Conservation (phyloP, 352 stramenopile species). For the Globisporangium perplexum region DNA sequence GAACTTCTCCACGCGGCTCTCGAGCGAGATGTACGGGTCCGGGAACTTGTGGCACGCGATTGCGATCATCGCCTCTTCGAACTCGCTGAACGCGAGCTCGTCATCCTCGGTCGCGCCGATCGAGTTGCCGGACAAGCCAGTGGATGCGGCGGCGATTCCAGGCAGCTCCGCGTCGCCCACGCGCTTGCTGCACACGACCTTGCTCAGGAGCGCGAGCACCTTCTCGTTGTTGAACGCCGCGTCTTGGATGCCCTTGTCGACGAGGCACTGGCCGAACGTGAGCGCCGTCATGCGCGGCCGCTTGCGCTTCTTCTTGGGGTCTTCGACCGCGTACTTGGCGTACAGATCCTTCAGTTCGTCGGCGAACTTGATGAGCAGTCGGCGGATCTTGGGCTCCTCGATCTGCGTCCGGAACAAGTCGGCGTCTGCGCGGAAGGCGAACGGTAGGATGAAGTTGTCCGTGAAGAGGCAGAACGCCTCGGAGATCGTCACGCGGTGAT, state of each 20-base stretch:
- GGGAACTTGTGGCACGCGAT: constrained; percentile 75
- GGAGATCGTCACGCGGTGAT: constrained; percentile 59
- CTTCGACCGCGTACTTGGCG: constrained; percentile 41
- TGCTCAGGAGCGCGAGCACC: constrained; percentile 47
- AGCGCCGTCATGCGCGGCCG: constrained; percentile 46
- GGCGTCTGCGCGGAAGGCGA: constrained; percentile 63
- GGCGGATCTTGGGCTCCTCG: constrained; percentile 58
- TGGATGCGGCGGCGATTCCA: background rate
- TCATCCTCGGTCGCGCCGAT: constrained; percentile 14
- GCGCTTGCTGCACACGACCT: constrained; percentile 34
- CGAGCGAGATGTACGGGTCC: constrained; percentile 70
- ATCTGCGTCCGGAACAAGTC: constrained; percentile 73
- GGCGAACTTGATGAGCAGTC: constrained; percentile 51
- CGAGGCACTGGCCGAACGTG: constrained; percentile 54
- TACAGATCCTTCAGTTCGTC: constrained; percentile 61
- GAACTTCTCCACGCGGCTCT: constrained; percentile 75
- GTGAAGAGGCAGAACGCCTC: constrained; percentile 73
- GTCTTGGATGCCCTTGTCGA: constrained; percentile 57
- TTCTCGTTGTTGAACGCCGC: constrained; percentile 60
- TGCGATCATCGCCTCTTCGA: constrained; percentile 63
- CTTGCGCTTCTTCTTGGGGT: constrained; percentile 31
- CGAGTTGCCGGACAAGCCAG: background rate
- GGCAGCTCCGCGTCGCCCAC: constrained; percentile 7
- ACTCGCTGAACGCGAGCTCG: constrained; percentile 55
- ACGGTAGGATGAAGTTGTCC: constrained; percentile 69